These are phyloP conservation scores for Metarhizium robertsii DNA, from an alignment of 2,329 filamentous ascomycete species.

Conservation along the genomic window DNA sequence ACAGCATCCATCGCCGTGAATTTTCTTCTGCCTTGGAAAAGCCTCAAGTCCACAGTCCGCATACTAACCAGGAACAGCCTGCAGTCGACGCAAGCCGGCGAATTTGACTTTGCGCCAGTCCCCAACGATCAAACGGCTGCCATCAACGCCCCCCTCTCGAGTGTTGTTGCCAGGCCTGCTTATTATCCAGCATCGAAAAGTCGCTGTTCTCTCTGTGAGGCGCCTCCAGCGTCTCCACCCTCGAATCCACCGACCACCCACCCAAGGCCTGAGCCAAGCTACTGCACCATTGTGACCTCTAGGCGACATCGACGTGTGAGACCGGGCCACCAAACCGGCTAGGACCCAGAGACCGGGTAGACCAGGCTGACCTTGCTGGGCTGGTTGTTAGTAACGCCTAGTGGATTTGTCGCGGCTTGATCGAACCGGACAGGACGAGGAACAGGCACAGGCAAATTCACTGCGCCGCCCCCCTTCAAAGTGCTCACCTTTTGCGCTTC, in stretches of 20 bases:
- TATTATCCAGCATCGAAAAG: neutral
- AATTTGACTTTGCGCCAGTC: neutral
- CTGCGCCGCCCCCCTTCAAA: neutral
- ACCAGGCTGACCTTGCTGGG: neutral
- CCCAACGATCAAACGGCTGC: neutral
- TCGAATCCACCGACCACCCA: neutral
- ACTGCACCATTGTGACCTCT: neutral
- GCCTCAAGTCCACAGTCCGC: neutral
- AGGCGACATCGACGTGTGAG: neutral
- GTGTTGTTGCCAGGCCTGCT: neutral
- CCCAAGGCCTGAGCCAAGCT: neutral
- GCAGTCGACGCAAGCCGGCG: neutral
- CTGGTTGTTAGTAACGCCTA: neutral
- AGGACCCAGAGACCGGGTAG: neutral
- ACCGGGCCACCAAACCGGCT: neutral
- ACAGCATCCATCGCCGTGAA: too few species aligned
- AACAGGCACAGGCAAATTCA: neutral
- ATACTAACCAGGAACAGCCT: neutral
- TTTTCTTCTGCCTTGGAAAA: neutral
- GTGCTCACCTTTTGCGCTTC: neutral
- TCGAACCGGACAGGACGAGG: neutral
- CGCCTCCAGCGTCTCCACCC: slow-evolving; percentile 3
- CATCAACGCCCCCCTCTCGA: neutral
- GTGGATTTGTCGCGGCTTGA: neutral
- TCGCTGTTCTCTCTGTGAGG: neutral